phyloP scores from a whole-genome alignment of 805 yeast genomes.

The Candida odintsovae region DNA sequence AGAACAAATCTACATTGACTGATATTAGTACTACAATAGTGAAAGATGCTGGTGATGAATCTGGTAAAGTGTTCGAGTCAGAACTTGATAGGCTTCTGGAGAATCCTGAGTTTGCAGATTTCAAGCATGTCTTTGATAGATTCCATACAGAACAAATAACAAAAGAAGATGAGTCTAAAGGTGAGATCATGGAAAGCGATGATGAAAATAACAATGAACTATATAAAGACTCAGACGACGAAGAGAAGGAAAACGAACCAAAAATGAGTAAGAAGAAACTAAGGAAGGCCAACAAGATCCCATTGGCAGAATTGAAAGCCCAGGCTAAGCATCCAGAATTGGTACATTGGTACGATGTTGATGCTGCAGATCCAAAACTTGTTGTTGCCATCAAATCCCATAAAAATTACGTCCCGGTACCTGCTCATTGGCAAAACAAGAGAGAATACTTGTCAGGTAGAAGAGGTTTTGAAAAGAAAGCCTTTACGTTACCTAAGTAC shows the following conservation, averaged over 20 bases:
- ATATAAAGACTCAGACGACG: conserved; percentile 12
- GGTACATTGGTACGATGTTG: conserved; percentile 84
- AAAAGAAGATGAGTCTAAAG: conserved; percentile 18
- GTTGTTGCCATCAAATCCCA: conserved; percentile 57
- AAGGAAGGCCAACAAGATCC: conserved; percentile 47
- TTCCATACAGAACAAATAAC: conserved; percentile 23
- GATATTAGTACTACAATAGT: background rate
- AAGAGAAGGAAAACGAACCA: conserved; percentile 13
- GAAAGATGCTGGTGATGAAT: background rate
- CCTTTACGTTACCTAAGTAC: conserved; percentile 72
- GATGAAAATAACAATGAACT: conserved; percentile 12
- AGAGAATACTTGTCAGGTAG: conserved; percentile 66
- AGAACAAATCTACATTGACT: background rate
- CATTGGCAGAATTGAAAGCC: conserved; percentile 65
- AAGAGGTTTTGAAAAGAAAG: conserved; percentile 60
- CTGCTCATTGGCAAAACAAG: conserved; percentile 78
- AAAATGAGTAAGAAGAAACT: conserved; percentile 43
- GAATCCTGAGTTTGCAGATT: conserved; percentile 30
- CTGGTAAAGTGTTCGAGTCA: conserved; percentile 12
- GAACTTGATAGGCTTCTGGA: conserved; percentile 21
- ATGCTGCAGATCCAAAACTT: conserved; percentile 72
- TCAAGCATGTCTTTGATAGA: conserved; percentile 28
- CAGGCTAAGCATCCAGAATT: conserved; percentile 57
- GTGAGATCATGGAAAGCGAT: conserved; percentile 28
- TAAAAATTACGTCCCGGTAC: conserved; percentile 70